These are phyloP conservation scores for Hypoxylon sp. DNA, from an alignment of 2,329 filamentous ascomycete genomes.

Conservation along the genomic window DNA sequence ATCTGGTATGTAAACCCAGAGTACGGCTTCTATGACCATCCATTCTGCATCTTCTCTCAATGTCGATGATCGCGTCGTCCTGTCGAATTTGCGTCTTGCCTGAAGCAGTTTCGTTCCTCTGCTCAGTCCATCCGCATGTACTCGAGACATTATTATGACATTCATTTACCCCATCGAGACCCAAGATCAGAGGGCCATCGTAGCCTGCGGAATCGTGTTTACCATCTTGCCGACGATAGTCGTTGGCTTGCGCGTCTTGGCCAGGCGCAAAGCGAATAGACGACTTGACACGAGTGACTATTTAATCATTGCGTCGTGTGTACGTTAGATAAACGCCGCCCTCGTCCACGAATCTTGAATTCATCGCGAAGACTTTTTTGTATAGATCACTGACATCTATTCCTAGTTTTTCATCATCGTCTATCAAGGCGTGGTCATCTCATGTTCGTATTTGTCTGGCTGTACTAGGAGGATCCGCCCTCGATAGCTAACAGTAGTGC, in stretches of 20 bases:
- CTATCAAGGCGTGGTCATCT: constrained; percentile 42
- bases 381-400: constrained; percentile 12
- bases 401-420: constrained; percentile 36
- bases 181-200: constrained; percentile 41
- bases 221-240: constrained; percentile 39
- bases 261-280: constrained; percentile 45
- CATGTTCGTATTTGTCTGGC: constrained; percentile 36
- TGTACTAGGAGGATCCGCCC: neutral
- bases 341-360: neutral
- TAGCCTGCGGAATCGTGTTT: constrained; percentile 45
- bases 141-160: constrained; percentile 41
- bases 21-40: constrained; percentile 2
- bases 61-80: constrained; percentile 17
- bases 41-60: constrained; percentile 7
- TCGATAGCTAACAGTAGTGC: constrained; percentile 22
- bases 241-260: constrained; percentile 47
- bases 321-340: constrained; percentile 29
- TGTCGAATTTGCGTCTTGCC: constrained; percentile 10
- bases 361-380: neutral
- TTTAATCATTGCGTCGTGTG: constrained; percentile 47
- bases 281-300: constrained; percentile 48
- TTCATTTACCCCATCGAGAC: constrained; percentile 46
- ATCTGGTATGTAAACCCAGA: constrained; percentile 24
- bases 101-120: constrained; percentile 16
- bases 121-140: constrained; percentile 25